Evolutionary conservation across 495 filamentous ascomycete genomes (phyloP), one percentile per base, ranked within the genome.

Genomic region (Lindgomyces ingoldianus): DNA sequence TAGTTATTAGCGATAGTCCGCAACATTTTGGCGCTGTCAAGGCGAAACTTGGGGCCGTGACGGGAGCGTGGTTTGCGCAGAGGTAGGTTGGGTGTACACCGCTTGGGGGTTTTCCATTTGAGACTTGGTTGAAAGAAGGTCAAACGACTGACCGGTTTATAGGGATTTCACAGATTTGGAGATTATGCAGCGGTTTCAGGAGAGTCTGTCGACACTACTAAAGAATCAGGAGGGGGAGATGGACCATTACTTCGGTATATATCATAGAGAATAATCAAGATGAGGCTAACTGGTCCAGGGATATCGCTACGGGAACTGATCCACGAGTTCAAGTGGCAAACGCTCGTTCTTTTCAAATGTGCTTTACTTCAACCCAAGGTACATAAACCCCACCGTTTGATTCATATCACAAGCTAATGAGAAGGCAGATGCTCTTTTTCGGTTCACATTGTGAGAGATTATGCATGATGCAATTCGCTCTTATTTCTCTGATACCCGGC

Each of bases 381-480:
- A 77, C 60, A 45, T 24, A n/a, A n/a, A 19, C 25, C 16, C 16
- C 36, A 18, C 10, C 19, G 16, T 24, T 19, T 18, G 33, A 50
- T 25, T 4, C 21, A 24, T 27, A 1, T 39, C 27, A n/a, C 18
- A n/a, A n/a, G 33, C 52, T 60, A 47, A 27, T 22, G 27, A 6
- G 55, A 68, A n/a, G n/a, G 63, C 70, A 97, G 93, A 98, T 98
- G 92, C 86, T 98, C 36, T 98, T 98, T 79, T 98, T 98, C 70
- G 95, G 94, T 44, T 89, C 92, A 11, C 85, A 93, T 59, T 98
- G 94, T 73, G 94, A 98, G 74, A 83, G 89, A 33, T 76, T 98
- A 52, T 98, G 94, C 84, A 93, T 98, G 91, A 91, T 96, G 74
- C 94, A 98, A 72, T 98, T 98, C 75, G 93, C 93, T 2, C 81